Evolutionary conservation across 2,329 filamentous ascomycete species (phyloP).

Genomic region (Colletotrichum sp.): DNA sequence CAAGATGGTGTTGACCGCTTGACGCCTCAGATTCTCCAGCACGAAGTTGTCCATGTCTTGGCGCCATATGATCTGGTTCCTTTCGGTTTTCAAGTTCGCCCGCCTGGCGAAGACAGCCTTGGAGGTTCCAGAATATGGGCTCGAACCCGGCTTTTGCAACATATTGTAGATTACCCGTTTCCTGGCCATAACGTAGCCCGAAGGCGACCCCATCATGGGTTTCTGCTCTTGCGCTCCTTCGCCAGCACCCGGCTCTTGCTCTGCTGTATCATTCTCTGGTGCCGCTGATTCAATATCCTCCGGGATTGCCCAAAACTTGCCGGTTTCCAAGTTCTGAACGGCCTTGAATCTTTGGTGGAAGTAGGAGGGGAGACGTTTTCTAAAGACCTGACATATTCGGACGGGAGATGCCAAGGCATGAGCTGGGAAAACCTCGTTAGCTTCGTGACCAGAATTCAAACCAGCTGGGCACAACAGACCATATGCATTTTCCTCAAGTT

Average conservation of each 20-base stretch:
- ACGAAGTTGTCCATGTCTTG: slow-evolving; percentile 61
- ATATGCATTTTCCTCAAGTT: slow-evolving; percentile 67
- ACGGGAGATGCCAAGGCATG: slow-evolving; percentile 65
- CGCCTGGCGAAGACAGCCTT: slow-evolving; percentile 7
- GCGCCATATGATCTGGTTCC: slow-evolving; percentile 45
- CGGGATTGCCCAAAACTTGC: slow-evolving; percentile 62
- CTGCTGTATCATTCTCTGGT: not conserved
- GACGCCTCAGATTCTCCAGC: slow-evolving; percentile 53
- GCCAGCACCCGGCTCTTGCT: not conserved
- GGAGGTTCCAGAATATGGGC: slow-evolving; percentile 10
- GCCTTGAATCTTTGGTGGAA: slow-evolving; percentile 69
- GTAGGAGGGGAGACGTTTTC: slow-evolving; percentile 56
- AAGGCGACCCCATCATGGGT: not conserved
- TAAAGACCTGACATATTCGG: slow-evolving; percentile 59
- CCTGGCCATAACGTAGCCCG: slow-evolving; percentile 14
- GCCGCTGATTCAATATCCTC: slow-evolving; percentile 22
- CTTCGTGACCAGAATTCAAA: not conserved
- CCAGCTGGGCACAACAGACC: slow-evolving; percentile 44
- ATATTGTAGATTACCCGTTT: slow-evolving; percentile 3
- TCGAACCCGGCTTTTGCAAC: slow-evolving; percentile 24
- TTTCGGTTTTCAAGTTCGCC: not conserved
- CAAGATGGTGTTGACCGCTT: slow-evolving; percentile 51
- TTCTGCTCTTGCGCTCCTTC: not conserved
- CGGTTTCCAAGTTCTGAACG: slow-evolving; percentile 58
- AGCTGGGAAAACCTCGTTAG: slow-evolving; percentile 44